Percentiles rank a stretch among this genome's conserved stretches.
Conservation (phyloP, 2,329 filamentous ascomycete genomes). For the Alternaria triticimaculans region DNA sequence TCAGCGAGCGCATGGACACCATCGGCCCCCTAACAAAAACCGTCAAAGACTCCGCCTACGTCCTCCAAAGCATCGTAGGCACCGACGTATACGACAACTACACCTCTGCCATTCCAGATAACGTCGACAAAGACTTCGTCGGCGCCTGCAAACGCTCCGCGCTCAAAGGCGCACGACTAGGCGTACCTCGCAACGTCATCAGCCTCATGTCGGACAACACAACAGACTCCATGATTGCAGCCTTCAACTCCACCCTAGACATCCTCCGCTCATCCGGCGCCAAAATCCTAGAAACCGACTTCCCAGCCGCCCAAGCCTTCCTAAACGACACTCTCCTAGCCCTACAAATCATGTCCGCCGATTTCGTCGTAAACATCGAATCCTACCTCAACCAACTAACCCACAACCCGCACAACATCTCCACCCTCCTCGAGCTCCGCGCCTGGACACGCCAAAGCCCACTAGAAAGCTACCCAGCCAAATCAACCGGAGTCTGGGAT, state of each 20-base stretch:
- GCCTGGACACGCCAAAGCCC: not conserved
- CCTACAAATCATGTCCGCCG: conserved; percentile 72
- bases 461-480: not conserved
- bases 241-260: conserved; percentile 56
- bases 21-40: conserved; percentile 72
- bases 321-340: conserved; percentile 68
- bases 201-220: conserved; percentile 67
- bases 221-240: conserved; percentile 62
- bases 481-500: not conserved
- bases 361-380: conserved; percentile 72
- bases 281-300: conserved; percentile 67
- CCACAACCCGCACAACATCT: conserved; percentile 51
- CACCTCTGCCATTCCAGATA: conserved; percentile 63
- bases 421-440: not conserved
- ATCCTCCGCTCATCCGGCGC: conserved; percentile 67
- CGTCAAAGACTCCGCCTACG: conserved; percentile 71
- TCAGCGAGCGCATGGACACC: conserved; percentile 71
- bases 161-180: conserved; percentile 69
- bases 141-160: conserved; percentile 35
- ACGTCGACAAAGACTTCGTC: conserved; percentile 53
- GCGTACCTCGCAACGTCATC: conserved; percentile 74
- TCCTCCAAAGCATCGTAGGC: conserved; percentile 72
- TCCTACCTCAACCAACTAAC: conserved; percentile 67
- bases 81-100: conserved; percentile 70
- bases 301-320: conserved; percentile 75